Evolutionary conservation across 345 rosid genomes (phyloP), one percentile per base, ranked within the genome.

Genomic region (Sonneratia caseolaris): DNA sequence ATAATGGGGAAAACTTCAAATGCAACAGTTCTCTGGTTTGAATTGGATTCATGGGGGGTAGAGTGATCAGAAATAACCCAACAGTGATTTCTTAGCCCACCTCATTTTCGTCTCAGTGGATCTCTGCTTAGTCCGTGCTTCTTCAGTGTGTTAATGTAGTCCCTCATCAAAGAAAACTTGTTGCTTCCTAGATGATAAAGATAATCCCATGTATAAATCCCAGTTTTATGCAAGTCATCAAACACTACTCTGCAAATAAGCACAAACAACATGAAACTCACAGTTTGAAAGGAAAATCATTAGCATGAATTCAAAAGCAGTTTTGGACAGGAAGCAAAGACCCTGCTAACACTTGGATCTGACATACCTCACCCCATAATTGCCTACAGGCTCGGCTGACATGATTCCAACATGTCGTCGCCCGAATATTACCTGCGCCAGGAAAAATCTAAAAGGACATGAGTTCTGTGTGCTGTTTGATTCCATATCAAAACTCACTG

Each of bases 211-310:
- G 98, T 86, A 74, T 83, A 92, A 76, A 95, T 95, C 81, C 99
- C 97, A 15, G 96, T 92, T 82, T 83, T 92, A 75, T 90, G 99
- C 89, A 92, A 76, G 83, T 90, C 98, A 79, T 95, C 98, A 67
- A 95, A 95, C 73, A 84, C 78, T 71, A 95, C 79, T 85, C 99
- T 90, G 88, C 78, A 74, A 27, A 45, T 76, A 71, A 48, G 59
- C 67, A 56, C 55, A 48, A 53, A 67, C n/a, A 43, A 37, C 65
- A 72, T 66, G 18, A 37, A n/a, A 27, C 35, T 22, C 22, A 57
- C 53, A 65, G 22, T 36, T 74, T 59, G 66, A 0, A 35, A 24
- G 24, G 61, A 42, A 71, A 69, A 67, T 9, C 13, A 13, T 13
- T 47, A 47, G 21, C 62, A 21, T 8, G 64, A 18, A 53, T 12